Evolutionary conservation across 768 basidiomycete species (phyloP), one percentile per base, ranked within the genome.

Genomic region (Mycena venus): DNA sequence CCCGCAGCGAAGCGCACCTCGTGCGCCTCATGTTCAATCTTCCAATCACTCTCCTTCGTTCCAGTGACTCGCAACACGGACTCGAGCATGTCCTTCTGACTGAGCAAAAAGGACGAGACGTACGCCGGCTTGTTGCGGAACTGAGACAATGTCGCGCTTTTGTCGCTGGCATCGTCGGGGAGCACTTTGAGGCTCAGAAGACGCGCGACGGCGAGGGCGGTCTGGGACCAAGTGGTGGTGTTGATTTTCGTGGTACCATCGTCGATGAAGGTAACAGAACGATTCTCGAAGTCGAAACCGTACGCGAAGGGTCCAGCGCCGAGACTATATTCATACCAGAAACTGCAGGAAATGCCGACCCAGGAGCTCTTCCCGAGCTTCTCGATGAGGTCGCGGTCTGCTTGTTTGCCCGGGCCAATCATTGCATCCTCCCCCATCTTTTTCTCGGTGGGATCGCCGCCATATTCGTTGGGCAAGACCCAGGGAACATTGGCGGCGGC

Each of bases 71-170:
- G 21, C 47, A 49, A 49, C 47, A 49, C 47, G n/a, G 47, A 49
- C 47, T 49, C 47, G 47, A 49, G 47, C n/a, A 49, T 49, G 56
- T 58, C 56, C 56, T 58, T 34, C 29, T 58, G 29, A 19, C 56
- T 34, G 32, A 32, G 56, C 32, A 58, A 58, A 58, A 58, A 58
- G 56, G 56, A 58, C 32, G 56, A 58, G 56, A 58, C 56, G 56
- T 58, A 58, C 31, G 29, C 21, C 31, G 32, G 32, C 32, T 58
- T 58, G 56, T 58, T 58, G 29, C 56, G 56, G 56, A 58, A 58
- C 56, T 58, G 56, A 58, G 56, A 58, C 31, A 58, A 58, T 34
- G 56, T 58, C 32, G 56, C 56, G 32, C 32, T 58, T 58, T 58
- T 58, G 56, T 58, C 56, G 56, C 21, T 58, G 56, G 56, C 56